Evolutionary conservation across 1,139 yeast genomes (phyloP).

Genomic region (Candida glucosophila): DNA sequence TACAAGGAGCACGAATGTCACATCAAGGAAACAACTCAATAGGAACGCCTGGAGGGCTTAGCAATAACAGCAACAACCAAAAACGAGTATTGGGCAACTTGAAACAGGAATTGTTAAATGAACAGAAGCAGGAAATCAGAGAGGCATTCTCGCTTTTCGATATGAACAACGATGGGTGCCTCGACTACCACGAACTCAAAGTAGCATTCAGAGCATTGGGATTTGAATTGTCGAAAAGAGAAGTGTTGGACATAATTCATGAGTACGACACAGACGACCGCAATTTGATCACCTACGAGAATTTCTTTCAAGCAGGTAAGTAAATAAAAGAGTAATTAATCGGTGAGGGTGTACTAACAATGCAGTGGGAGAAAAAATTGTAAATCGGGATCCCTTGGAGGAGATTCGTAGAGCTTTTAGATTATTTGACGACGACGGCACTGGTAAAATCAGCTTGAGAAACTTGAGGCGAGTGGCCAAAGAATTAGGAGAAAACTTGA

Average conservation of each 20-base stretch:
- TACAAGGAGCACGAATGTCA: conserved; percentile 8
- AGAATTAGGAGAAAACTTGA: conserved; percentile 85
- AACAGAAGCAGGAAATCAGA: conserved; percentile 84
- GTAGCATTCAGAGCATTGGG: conserved; percentile 93
- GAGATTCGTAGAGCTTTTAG: conserved; percentile 87
- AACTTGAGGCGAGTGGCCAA: conserved; percentile 85
- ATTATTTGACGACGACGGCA: conserved; percentile 80
- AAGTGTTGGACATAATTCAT: conserved; percentile 71
- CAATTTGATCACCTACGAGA: conserved; percentile 68
- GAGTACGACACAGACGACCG: conserved; percentile 77
- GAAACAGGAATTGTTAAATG: conserved; percentile 68
- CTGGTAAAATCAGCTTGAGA: conserved; percentile 78
- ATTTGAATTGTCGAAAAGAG: conserved; percentile 73
- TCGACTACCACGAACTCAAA: conserved; percentile 88
- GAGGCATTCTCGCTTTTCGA: conserved; percentile 93
- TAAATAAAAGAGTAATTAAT: conserved; percentile 7
- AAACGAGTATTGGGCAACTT: conserved; percentile 25
- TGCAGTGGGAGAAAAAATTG: conserved; percentile 63
- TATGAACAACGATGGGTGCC: conserved; percentile 80
- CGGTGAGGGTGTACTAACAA: conserved; percentile 17
- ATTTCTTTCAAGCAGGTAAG: conserved; percentile 66
- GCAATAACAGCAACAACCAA: conserved; percentile 7
- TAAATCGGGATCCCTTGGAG: conserved; percentile 85
- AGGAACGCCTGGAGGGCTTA: conserved; percentile 7
- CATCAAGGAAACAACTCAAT: conserved; percentile 8